Percentiles rank a stretch among this genome's conserved stretches.
Evolutionary conservation across 2,329 filamentous ascomycete species (phyloP).

Genomic region (Myriosclerotinia duriaeana): DNA sequence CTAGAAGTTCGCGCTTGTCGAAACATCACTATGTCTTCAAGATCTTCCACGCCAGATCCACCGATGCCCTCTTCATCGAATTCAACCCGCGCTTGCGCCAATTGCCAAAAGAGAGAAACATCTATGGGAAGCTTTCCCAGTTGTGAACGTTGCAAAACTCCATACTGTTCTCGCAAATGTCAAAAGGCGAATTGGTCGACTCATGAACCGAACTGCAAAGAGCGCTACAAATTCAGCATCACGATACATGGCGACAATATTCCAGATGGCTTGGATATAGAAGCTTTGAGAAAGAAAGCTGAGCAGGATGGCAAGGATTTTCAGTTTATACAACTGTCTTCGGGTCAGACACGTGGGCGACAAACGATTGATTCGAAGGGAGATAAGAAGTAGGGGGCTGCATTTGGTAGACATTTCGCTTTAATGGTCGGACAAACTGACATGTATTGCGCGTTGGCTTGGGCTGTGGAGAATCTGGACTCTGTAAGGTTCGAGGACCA

Average conservation of each 20-base stretch:
- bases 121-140: constrained; percentile 3
- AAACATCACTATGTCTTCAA: constrained; percentile 9
- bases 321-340: constrained; percentile 11
- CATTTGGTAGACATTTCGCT: too few species aligned
- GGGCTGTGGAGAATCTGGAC: background rate
- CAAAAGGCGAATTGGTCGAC: constrained; percentile 10
- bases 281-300: constrained; percentile 4
- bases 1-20: background rate
- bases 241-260: constrained; percentile 14
- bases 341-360: background rate
- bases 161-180: constrained; percentile 12
- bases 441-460: background rate
- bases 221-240: constrained; percentile 15
- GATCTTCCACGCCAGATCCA: constrained; percentile 10
- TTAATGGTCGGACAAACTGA: background rate
- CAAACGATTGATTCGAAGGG: background rate
- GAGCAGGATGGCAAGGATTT: constrained; percentile 13
- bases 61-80: background rate
- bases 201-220: constrained; percentile 10
- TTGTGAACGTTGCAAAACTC: constrained; percentile 11
- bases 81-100: background rate
- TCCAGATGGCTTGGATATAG: constrained; percentile 5
- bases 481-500: background rate
- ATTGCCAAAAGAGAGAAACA: constrained; percentile 3
- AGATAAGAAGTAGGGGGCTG: background rate